phyloP scores from a whole-genome alignment of 2,329 filamentous ascomycete genomes.

The Colletotrichum caudatum region DNA sequence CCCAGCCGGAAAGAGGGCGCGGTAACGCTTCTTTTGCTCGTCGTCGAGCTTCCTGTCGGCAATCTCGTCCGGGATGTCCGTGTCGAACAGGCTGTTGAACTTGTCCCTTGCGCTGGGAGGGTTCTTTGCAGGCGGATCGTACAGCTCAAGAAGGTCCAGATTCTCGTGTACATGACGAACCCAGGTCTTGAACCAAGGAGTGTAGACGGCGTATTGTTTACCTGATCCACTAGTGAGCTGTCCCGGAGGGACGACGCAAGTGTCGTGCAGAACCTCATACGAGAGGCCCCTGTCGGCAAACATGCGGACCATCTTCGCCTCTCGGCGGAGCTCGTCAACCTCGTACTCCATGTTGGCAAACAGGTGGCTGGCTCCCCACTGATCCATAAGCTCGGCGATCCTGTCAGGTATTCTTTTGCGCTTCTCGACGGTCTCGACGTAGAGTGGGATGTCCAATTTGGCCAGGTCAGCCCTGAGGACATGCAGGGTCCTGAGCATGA shows the following conservation, averaged over 20 bases:
- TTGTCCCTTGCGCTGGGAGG: constrained; percentile 52
- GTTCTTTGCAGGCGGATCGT: constrained; percentile 60
- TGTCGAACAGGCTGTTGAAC: constrained; percentile 70
- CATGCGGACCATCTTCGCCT: constrained; percentile 72
- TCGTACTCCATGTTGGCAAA: constrained; percentile 92
- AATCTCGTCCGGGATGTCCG: constrained; percentile 71
- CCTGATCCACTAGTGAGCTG: constrained; percentile 74
- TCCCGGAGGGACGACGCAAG: constrained; percentile 84
- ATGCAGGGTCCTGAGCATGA: constrained; percentile 78
- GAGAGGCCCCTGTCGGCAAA: constrained; percentile 73
- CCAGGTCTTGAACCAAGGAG: constrained; percentile 85
- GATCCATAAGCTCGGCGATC: constrained; percentile 73
- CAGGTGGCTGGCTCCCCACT: constrained; percentile 81
- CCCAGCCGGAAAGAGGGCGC: constrained; percentile 77
- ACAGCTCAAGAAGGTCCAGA: constrained; percentile 72
- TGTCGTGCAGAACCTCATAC: constrained; percentile 82
- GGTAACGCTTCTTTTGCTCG: constrained; percentile 70
- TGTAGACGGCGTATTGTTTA: constrained; percentile 86
- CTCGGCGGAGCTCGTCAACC: constrained; percentile 86
- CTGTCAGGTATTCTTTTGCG: constrained; percentile 71
- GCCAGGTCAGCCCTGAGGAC: constrained; percentile 75
- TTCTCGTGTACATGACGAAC: constrained; percentile 78
- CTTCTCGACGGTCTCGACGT: constrained; percentile 77
- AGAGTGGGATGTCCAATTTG: constrained; percentile 80
- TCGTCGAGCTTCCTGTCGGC: constrained; percentile 70